These are phyloP conservation scores for Sicyos edulis DNA, from an alignment of 306 rosid species.

Conservation along the genomic window DNA sequence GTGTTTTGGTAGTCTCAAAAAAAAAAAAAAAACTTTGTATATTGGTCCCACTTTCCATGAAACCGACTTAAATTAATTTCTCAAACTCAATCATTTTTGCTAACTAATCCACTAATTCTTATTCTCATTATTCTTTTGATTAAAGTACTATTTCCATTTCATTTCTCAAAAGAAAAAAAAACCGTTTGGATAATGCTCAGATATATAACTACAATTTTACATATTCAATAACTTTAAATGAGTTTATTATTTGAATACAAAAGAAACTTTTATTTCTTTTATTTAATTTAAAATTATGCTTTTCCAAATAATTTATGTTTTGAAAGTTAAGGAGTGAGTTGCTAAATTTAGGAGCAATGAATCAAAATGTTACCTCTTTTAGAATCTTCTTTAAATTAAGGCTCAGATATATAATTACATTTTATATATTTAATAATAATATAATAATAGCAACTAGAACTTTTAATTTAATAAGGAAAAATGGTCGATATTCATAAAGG, in stretches of 20 bases:
- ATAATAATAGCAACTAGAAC: neutral
- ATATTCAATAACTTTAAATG: no score
- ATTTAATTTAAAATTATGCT: neutral
- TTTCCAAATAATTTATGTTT: neutral
- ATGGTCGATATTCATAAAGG: neutral
- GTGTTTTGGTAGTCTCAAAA: neutral
- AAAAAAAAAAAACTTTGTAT: neutral
- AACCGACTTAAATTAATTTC: slow-evolving; percentile 3
- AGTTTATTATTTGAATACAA: no score
- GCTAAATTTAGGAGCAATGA: slow-evolving; percentile 1
- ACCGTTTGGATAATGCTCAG: no score
- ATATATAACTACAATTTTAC: no score
- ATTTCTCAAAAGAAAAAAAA: no score
- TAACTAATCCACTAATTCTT: neutral
- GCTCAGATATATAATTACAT: no score
- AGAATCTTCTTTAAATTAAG: slow-evolving; percentile 2
- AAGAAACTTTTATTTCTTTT: no score
- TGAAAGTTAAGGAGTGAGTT: neutral
- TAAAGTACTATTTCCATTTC: no score
- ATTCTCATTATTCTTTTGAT: no score
- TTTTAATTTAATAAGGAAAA: slow-evolving; percentile 6
- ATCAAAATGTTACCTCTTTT: slow-evolving; percentile 1
- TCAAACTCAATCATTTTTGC: neutral
- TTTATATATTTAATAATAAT: neutral
- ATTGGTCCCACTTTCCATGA: slow-evolving; percentile 10